A percentile compares a stretch with the other conserved stretches of the same genome.
These are phyloP conservation scores for Penicillium sp. DNA, from an alignment of 2,329 filamentous ascomycete species.

Conservation along the genomic window DNA sequence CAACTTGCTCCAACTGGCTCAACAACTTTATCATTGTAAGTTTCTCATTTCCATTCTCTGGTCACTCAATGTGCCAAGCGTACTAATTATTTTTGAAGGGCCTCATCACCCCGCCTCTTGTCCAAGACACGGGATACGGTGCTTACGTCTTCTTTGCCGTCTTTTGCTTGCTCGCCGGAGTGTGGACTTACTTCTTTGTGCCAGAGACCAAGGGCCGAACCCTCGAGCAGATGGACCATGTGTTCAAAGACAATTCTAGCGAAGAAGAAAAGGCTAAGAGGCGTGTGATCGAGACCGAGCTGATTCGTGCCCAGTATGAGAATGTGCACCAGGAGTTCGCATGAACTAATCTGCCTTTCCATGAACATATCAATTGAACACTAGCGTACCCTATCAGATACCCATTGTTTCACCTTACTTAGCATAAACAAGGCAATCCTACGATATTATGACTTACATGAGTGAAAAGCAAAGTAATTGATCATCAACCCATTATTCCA, in stretches of 20 bases:
- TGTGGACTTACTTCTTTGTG: slow-evolving; percentile 56
- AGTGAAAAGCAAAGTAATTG: neutral
- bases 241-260: slow-evolving; percentile 42
- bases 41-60: slow-evolving; percentile 10
- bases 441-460: neutral
- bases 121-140: slow-evolving; percentile 56
- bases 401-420: neutral
- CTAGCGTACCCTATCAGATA: neutral
- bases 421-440: neutral
- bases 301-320: slow-evolving; percentile 21
- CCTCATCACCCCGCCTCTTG: slow-evolving; percentile 64
- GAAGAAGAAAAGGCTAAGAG: slow-evolving; percentile 33
- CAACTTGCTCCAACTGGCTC: slow-evolving; percentile 64
- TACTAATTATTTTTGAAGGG: slow-evolving; percentile 39
- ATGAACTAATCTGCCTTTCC: neutral
- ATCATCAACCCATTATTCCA: neutral
- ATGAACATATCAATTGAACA: neutral
- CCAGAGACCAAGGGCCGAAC: slow-evolving; percentile 59
- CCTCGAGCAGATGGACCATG: slow-evolving; percentile 56
- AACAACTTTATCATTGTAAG: slow-evolving; percentile 61
- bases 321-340: slow-evolving; percentile 15
- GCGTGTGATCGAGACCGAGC: slow-evolving; percentile 33
- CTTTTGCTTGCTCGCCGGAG: slow-evolving; percentile 52
- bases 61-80: slow-evolving; percentile 13
- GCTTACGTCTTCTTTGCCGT: slow-evolving; percentile 61